Base-by-base conservation (phyloP, 2,329 filamentous ascomycete species). In the Ophiostoma triangulosporum region DNA sequence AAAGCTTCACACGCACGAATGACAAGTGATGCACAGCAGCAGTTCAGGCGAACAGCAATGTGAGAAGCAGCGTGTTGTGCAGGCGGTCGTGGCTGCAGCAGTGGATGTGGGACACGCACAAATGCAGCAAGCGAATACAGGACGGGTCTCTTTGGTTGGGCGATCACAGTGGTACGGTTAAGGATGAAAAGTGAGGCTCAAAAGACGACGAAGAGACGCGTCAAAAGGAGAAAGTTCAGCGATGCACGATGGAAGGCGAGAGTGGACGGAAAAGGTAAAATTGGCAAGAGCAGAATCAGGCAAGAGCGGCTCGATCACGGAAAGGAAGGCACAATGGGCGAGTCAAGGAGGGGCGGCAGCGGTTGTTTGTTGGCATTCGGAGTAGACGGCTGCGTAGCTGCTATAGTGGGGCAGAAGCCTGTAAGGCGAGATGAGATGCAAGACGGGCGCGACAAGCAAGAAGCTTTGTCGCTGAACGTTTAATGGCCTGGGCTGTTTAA, bases 361-460 rank as follows among this genome's bases (percentile, higher is more conserved):
- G 29, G 27, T 31, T 29, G 36, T 45, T 32, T 36, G 45, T 20
- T 32, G 31, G 46, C 46, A 38, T 40, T 31, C 27, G 24, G 24
- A 32, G 53, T 40, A 48, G 35, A 33, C 31, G 53, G 48, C 31
- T 36, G 29, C 22, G 31, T 9, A 29, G 33, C 22, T 14, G 48
- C n/a, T 49, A 31, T 51, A 54, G 53, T 48, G 53, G 53, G 53
- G 53, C 48, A 48, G 9, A 31, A 27, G 26, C 38, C 43, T 29
- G 43, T 46, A 46, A 26, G 43, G 33, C 9, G 40, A 40, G 9
- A 46, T 29, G 29, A 12, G 24, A 32, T 11, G 36, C 5, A 20
- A 20, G 26, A 22, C 24, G 40, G n/a, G 24, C 40, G 24, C 31
- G 24, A 15, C 9, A 17, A 14, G 15, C n/a, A n/a, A n/a, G n/a